Evolutionary conservation across 1,284 basidiomycete genomes (phyloP), one percentile per base, ranked within the genome.

Genomic region (Tilletia walkeri): DNA sequence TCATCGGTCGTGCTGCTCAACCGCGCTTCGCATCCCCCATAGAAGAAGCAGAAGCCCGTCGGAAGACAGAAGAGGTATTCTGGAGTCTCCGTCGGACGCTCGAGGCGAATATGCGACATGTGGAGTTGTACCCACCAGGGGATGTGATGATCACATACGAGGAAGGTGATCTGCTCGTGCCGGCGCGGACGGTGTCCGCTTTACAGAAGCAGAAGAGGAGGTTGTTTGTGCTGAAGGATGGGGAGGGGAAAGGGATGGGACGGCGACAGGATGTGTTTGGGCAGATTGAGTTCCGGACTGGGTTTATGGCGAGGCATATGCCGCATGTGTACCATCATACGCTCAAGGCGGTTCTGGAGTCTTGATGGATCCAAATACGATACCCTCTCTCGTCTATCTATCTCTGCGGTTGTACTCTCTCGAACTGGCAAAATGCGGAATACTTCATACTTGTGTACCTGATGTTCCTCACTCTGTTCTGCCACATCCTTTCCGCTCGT

Each of bases 101-200:
- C 0, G 91, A 93, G 82, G 92, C 91, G 36, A 92, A 91, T 74
- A 93, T 93, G 92, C 88, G 88, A 67, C 88, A 88, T 85, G 85
- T 88, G 6, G 88, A 90, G 77, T 87, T 92, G 78, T 92, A 88
- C 77, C 92, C 92, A 3, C 90, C 92, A 0, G 92, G 92, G 1
- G 87, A 89, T 5, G 89, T 93, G 10, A 86, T 92, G 47, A 92
- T 91, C 90, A 90, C 89, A 4, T 86, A 92, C 77, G 87, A 89
- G 68, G 88, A 90, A 68, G 87, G 87, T 39, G 90, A 91, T 80
- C 80, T 91, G 14, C 50, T 75, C 14, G n/a, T 72, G 16, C 24
- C 56, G 12, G 72, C 69, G 71, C 68, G 47, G 88, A 87, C 77
- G 83, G 90, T 16, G 85, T 90, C 67, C 50, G 77, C 54, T 66